These are phyloP conservation scores for Phytopythium vexans DNA, from an alignment of 352 stramenopile genomes.

Conservation along the genomic window DNA sequence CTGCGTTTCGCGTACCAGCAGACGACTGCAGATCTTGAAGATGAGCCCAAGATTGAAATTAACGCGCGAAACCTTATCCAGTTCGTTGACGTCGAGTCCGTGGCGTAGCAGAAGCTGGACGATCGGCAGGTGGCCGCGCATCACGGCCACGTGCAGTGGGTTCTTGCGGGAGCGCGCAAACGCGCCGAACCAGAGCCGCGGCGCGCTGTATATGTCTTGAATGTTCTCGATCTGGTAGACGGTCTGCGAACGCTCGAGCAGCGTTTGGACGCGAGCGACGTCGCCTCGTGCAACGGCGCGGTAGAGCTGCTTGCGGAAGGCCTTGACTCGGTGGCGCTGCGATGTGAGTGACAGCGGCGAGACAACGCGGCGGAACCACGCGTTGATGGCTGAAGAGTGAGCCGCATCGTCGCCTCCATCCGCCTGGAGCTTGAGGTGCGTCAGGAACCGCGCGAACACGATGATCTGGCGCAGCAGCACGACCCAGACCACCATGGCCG, in stretches of 20 bases:
- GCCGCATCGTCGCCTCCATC: slow-evolving; percentile 60
- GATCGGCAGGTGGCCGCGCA: slow-evolving; percentile 47
- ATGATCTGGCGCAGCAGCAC: slow-evolving; percentile 64
- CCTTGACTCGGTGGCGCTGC: slow-evolving; percentile 23
- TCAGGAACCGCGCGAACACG: slow-evolving; percentile 70
- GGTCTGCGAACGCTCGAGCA: slow-evolving; percentile 30
- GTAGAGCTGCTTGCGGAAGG: slow-evolving; percentile 68
- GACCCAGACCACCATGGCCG: slow-evolving; percentile 45
- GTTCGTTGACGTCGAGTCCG: slow-evolving; percentile 59
- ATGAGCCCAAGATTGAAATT: slow-evolving; percentile 76
- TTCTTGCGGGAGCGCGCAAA: slow-evolving; percentile 74
- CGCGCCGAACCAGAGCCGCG: slow-evolving; percentile 57
- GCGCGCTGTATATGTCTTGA: slow-evolving; percentile 39
- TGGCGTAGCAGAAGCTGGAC: slow-evolving; percentile 53
- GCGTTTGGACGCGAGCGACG: slow-evolving; percentile 27
- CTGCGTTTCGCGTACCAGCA: slow-evolving; percentile 31
- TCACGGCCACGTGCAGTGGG: slow-evolving; percentile 67
- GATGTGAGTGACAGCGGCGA: slow-evolving; percentile 26
- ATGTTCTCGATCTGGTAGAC: slow-evolving; percentile 33
- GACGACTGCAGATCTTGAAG: slow-evolving; percentile 65
- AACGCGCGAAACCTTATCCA: slow-evolving; percentile 75
- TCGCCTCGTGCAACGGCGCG: slow-evolving; percentile 54
- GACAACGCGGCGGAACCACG: neutral
- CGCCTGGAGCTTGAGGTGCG: slow-evolving; percentile 72
- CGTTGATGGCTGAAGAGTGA: slow-evolving; percentile 55